Percentiles rank a stretch among this genome's conserved stretches.
Conservation (phyloP, 306 rosid species). For the Fagus sylvatica region DNA sequence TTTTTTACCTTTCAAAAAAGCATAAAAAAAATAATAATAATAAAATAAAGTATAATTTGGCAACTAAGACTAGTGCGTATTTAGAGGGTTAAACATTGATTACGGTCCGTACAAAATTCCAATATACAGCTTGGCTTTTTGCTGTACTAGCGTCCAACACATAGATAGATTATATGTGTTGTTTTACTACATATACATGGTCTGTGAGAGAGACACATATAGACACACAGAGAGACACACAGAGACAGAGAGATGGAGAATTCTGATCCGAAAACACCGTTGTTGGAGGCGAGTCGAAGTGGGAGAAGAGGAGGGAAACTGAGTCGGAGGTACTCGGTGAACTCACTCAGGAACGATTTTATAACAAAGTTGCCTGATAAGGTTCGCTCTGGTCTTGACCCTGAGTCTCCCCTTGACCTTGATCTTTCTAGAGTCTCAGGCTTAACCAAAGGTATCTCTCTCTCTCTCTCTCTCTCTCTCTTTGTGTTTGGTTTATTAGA, state of each 20-base stretch:
- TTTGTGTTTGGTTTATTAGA: background rate
- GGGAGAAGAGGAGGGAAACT: slow-evolving; percentile 26
- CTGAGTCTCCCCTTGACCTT: slow-evolving; percentile 28
- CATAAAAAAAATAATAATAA: too few species aligned
- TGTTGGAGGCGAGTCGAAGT: slow-evolving; percentile 18
- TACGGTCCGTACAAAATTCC: too few species aligned
- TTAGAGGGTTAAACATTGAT: too few species aligned
- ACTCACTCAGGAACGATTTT: slow-evolving; percentile 44
- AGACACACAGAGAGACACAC: background rate
- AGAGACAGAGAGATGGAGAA: slow-evolving; percentile 26
- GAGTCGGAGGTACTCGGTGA: slow-evolving; percentile 41
- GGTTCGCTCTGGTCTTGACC: slow-evolving; percentile 30
- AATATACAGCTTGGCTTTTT: too few species aligned
- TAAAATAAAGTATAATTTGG: too few species aligned
- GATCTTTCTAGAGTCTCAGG: slow-evolving; percentile 32
- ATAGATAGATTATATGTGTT: too few species aligned
- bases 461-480: slow-evolving; percentile 1
- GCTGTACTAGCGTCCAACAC: too few species aligned
- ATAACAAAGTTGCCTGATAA: slow-evolving; percentile 37
- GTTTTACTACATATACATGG: too few species aligned
- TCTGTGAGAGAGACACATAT: too few species aligned
- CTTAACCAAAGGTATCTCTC: slow-evolving; percentile 35
- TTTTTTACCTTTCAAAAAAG: too few species aligned
- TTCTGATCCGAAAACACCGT: slow-evolving; percentile 22
- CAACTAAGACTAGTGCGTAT: too few species aligned